Percentiles rank a stretch among this genome's conserved stretches.
Conservation (phyloP, 352 stramenopile genomes). For the Blastocystis hominis region DNA sequence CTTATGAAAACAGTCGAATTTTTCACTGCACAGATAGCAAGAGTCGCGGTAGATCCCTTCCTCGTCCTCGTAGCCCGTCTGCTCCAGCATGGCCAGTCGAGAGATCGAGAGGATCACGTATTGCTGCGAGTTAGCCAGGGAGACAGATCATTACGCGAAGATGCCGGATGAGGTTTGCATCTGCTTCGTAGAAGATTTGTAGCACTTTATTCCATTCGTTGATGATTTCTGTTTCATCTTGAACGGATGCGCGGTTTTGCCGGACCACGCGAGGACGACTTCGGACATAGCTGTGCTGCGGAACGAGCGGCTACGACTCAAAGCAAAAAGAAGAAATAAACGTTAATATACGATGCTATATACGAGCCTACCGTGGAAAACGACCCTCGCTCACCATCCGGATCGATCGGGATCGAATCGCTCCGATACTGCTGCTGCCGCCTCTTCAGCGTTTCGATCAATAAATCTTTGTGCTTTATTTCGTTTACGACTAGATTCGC, state of each 20-base stretch:
- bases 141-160: background rate
- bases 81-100: constrained; percentile 1
- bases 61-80: background rate
- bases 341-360: background rate
- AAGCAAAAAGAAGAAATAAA: background rate
- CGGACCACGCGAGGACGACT: background rate
- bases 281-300: background rate
- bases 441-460: constrained; percentile 20
- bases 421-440: background rate
- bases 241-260: constrained; percentile 16
- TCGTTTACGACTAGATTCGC: constrained; percentile 19
- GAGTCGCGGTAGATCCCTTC: constrained; percentile 1
- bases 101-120: constrained; percentile 36
- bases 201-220: constrained; percentile 45
- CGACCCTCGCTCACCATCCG: background rate
- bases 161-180: background rate
- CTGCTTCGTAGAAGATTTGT: constrained; percentile 4
- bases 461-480: constrained; percentile 50
- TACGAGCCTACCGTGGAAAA: constrained; percentile 18
- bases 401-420: background rate
- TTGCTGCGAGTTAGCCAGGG: background rate
- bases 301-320: background rate
- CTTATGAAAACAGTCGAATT: constrained; percentile 16
- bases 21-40: background rate
- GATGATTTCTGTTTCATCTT: constrained; percentile 49